These are phyloP conservation scores for Fomitopsis betulina DNA, from an alignment of 1,284 basidiomycete species.

Conservation along the genomic window DNA sequence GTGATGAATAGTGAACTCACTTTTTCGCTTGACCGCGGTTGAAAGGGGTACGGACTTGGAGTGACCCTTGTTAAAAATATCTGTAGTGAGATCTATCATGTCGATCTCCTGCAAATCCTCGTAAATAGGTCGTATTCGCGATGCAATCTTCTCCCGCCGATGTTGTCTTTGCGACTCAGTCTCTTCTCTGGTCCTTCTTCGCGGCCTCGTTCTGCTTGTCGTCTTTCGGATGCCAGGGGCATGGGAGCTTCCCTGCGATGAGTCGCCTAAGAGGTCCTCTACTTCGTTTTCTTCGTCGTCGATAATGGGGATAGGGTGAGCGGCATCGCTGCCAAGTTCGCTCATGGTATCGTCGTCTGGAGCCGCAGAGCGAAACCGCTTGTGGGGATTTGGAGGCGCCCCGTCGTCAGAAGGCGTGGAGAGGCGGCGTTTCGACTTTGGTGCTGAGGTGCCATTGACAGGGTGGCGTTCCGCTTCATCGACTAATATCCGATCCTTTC, in stretches of 20 bases:
- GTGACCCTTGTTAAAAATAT: background rate
- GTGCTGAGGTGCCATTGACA: background rate
- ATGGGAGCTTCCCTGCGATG: background rate
- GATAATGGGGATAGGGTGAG: slow-evolving; percentile 2
- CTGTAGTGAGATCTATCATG: slow-evolving; percentile 15
- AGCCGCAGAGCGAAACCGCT: slow-evolving; percentile 17
- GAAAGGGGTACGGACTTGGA: background rate
- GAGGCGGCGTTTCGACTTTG: slow-evolving; percentile 16
- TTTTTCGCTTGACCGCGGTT: slow-evolving; percentile 15
- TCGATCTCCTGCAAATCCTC: slow-evolving; percentile 3
- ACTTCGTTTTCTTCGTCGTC: slow-evolving; percentile 50
- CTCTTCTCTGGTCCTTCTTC: background rate
- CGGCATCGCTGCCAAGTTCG: slow-evolving; percentile 12
- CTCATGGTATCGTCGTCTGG: slow-evolving; percentile 3
- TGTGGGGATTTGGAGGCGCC: slow-evolving; percentile 7
- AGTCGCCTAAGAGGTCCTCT: slow-evolving; percentile 53
- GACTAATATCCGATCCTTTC: background rate
- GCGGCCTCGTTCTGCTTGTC: background rate
- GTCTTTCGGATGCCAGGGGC: background rate
- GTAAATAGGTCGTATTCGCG: background rate
- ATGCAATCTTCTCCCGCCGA: background rate
- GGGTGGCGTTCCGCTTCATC: background rate
- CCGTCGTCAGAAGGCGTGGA: slow-evolving; percentile 13
- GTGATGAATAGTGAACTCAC: slow-evolving; percentile 4
- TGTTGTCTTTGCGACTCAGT: background rate